Conservation (phyloP, 2,329 filamentous ascomycete species). For the Verticillium isaacii region DNA sequence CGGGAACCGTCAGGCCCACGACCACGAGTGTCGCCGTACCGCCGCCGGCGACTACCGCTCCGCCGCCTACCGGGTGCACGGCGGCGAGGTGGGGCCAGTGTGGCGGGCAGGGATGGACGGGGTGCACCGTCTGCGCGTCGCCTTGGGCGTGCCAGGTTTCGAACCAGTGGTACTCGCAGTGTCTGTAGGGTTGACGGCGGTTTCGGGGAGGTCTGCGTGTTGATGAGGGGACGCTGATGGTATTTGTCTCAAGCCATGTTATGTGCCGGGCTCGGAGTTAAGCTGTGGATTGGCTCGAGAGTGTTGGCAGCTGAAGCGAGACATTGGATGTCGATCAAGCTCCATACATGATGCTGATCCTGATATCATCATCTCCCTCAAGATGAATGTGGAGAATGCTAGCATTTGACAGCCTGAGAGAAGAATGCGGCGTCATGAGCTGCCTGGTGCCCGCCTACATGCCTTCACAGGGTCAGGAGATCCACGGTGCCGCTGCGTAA, state of each 20-base stretch:
- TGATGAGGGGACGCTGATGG: neutral
- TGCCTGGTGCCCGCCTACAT: too few relatives aligned
- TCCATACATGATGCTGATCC: neutral
- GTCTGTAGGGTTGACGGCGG: constrained; percentile 15
- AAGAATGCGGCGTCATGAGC: neutral
- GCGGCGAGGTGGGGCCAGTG: constrained; percentile 29
- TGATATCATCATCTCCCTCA: neutral
- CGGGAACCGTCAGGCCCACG: constrained; percentile 8
- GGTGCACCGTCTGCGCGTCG: constrained; percentile 36
- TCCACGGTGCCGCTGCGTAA: too few relatives aligned
- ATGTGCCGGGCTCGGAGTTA: too few relatives aligned
- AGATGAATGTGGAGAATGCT: neutral
- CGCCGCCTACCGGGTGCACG: constrained; percentile 6
- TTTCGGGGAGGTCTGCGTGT: neutral
- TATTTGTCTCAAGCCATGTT: neutral
- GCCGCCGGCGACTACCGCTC: constrained; percentile 9
- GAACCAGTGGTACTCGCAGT: constrained; percentile 34
- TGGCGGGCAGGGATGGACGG: constrained; percentile 37
- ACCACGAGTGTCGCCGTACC: constrained; percentile 1
- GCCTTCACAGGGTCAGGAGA: neutral
- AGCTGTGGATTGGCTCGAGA: neutral
- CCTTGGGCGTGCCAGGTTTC: constrained; percentile 30
- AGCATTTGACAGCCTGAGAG: neutral
- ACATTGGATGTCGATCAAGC: neutral
- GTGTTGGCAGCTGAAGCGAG: neutral